phyloP scores from a whole-genome alignment of 805 yeast species.

The Candida ipomoeae region DNA sequence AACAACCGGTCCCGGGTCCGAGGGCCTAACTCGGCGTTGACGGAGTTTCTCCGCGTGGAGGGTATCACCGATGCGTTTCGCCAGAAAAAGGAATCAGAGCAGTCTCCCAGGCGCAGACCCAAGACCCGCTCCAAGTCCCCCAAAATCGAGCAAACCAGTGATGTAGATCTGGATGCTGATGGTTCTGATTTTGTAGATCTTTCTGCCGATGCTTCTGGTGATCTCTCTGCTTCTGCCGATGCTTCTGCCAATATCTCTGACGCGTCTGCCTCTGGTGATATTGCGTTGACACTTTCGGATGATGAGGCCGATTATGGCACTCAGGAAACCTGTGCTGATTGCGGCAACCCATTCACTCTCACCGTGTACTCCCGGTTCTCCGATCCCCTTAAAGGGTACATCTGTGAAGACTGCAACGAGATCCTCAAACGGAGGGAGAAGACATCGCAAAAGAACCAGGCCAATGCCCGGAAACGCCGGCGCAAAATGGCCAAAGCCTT shows the following conservation, averaged over 20 bases:
- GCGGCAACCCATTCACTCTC: conserved; percentile 55
- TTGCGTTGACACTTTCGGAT: conserved; percentile 6
- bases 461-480: conserved; percentile 66
- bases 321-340: conserved; percentile 58
- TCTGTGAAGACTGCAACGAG: conserved; percentile 61
- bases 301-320: conserved; percentile 40
- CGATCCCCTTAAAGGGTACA: conserved; percentile 54
- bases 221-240: too few relatives aligned
- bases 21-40: conserved; percentile 83
- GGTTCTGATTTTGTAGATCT: not conserved
- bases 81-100: conserved; percentile 26
- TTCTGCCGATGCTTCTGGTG: not conserved
- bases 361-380: conserved; percentile 61
- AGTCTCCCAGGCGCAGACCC: conserved; percentile 26
- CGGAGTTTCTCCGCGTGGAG: conserved; percentile 81
- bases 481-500: conserved; percentile 82
- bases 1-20: conserved; percentile 24
- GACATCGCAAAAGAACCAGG: conserved; percentile 47
- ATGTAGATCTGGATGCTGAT: not conserved
- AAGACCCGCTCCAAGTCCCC: conserved; percentile 1
- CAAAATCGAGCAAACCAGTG: conserved; percentile 2
- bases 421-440: conserved; percentile 37
- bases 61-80: conserved; percentile 85
- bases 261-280: too few relatives aligned
- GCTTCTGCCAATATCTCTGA: too few relatives aligned